Evolutionary conservation across 2,329 filamentous ascomycete species (phyloP).

Genomic region (Aspergillus transmontanensis): DNA sequence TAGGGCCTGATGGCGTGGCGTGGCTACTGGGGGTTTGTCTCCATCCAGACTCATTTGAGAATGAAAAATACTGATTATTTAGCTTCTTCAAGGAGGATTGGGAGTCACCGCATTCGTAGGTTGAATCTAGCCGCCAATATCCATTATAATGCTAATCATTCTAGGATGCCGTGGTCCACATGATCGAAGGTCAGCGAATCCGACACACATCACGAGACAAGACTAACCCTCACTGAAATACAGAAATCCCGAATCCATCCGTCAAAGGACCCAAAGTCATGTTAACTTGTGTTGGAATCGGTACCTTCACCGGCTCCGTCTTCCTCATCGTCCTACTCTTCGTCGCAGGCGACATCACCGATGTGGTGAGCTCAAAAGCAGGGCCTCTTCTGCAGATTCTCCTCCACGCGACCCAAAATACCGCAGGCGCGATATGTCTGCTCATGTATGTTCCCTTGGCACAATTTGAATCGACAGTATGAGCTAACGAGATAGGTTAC

Average conservation of each 20-base stretch:
- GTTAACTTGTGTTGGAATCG: slow-evolving; percentile 65
- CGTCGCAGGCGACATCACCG: slow-evolving; percentile 59
- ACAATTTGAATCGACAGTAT: background rate
- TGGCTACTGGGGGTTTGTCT: slow-evolving; percentile 43
- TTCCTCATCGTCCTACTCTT: slow-evolving; percentile 66
- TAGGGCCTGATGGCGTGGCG: slow-evolving; percentile 62
- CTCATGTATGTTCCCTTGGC: slow-evolving; percentile 51
- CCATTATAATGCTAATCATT: background rate
- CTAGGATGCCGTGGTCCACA: slow-evolving; percentile 48
- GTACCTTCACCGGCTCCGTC: slow-evolving; percentile 63
- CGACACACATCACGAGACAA: background rate
- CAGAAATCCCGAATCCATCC: slow-evolving; percentile 44
- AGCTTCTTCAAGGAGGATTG: slow-evolving; percentile 52
- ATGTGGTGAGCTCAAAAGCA: slow-evolving; percentile 56
- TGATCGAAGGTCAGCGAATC: slow-evolving; percentile 34
- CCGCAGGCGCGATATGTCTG: slow-evolving; percentile 62
- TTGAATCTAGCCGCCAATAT: background rate
- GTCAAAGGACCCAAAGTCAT: slow-evolving; percentile 66
- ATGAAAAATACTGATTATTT: slow-evolving; percentile 13
- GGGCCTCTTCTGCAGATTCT: slow-evolving; percentile 66
- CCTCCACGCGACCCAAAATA: slow-evolving; percentile 63
- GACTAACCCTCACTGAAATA: background rate
- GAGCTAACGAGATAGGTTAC: slow-evolving; percentile 25
- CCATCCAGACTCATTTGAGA: too few species aligned
- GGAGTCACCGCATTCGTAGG: slow-evolving; percentile 55